Evolutionary conservation across 1,139 yeast genomes (phyloP).

Genomic region (Meyerozyma elateridarum): DNA sequence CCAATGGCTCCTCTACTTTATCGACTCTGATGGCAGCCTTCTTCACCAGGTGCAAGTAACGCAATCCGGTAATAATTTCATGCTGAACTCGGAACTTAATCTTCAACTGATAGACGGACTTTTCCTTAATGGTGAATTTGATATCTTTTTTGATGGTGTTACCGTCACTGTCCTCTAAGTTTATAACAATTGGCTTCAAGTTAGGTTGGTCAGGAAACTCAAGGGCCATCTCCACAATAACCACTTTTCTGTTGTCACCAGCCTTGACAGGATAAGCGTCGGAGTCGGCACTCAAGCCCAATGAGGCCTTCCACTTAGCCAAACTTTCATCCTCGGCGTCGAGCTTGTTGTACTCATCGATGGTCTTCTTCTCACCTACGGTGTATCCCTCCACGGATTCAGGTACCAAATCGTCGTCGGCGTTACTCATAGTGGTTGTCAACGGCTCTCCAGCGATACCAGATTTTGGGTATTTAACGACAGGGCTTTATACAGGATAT

Average conservation of each 20-base stretch:
- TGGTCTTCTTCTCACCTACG: constrained; percentile 79
- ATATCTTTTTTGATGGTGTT: constrained; percentile 48
- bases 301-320: constrained; percentile 88
- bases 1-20: constrained; percentile 81
- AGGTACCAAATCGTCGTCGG: constrained; percentile 57
- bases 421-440: constrained; percentile 1
- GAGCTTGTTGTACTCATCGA: constrained; percentile 75
- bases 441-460: no score
- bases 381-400: constrained; percentile 67
- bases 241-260: constrained; percentile 74
- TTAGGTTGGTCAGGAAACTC: constrained; percentile 55
- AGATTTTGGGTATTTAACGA: no score
- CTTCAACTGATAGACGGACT: constrained; percentile 65
- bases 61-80: constrained; percentile 86
- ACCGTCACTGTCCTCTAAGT: constrained; percentile 55
- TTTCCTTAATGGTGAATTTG: constrained; percentile 73
- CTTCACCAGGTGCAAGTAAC: constrained; percentile 79
- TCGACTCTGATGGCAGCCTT: constrained; percentile 87
- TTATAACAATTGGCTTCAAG: constrained; percentile 56
- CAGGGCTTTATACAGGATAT: no score
- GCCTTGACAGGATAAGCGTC: constrained; percentile 62
- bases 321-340: constrained; percentile 91
- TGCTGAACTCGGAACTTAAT: constrained; percentile 84
- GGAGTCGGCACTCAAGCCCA: constrained; percentile 59
- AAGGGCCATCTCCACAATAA: constrained; percentile 71